phyloP scores from a whole-genome alignment of 2,329 filamentous ascomycete genomes.

The Beauveria sp. region DNA sequence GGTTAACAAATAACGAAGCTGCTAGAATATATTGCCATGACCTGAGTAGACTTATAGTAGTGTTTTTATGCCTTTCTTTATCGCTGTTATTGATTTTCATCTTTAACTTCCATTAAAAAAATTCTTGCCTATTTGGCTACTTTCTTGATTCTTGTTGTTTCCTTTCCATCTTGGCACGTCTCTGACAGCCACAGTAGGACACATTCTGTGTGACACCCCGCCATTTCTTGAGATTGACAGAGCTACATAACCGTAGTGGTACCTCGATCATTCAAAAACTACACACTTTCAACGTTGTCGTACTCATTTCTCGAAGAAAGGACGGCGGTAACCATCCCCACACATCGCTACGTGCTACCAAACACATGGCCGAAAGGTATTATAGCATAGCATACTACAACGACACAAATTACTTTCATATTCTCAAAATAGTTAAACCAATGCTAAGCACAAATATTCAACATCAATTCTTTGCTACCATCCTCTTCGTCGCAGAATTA shows the following conservation, averaged over 20 bases:
- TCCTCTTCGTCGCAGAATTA: background rate
- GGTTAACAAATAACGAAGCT: too few species aligned
- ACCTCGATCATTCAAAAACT: too few species aligned
- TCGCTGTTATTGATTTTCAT: too few species aligned
- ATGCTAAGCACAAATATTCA: background rate
- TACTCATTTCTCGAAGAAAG: background rate
- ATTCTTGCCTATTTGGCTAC: too few species aligned
- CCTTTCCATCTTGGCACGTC: too few species aligned
- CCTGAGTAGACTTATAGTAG: too few species aligned
- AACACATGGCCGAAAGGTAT: background rate
- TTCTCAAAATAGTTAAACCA: too few species aligned
- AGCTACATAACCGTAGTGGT: background rate
- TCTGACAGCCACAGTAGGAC: too few species aligned
- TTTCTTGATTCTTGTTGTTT: too few species aligned
- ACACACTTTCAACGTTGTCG: background rate
- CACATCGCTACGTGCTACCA: background rate
- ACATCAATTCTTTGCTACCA: background rate
- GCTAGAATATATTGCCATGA: too few species aligned
- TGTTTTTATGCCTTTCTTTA: too few species aligned
- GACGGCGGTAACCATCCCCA: background rate
- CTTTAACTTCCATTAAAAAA: too few species aligned
- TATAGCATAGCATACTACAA: background rate
- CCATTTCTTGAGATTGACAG: background rate
- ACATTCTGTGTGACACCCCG: background rate
- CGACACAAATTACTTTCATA: background rate